Conservation (phyloP, 2,329 filamentous ascomycete genomes). For the Hymenoscyphus albidus region DNA sequence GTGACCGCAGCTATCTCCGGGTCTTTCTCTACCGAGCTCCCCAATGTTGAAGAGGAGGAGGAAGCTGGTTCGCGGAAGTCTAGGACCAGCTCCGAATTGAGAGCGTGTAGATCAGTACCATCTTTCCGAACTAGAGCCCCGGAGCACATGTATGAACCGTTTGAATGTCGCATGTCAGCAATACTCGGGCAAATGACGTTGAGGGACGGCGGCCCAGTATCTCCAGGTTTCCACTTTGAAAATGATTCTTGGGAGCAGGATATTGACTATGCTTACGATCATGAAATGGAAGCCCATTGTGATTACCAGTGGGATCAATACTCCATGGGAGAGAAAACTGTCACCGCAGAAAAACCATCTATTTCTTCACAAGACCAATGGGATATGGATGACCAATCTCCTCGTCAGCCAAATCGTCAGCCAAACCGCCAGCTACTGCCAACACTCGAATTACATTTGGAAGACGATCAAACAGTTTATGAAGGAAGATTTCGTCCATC, state of each 20-base stretch:
- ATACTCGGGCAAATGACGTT: constrained; percentile 14
- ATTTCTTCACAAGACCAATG: not conserved
- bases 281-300: constrained; percentile 63
- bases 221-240: constrained; percentile 20
- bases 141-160: constrained; percentile 37
- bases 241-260: constrained; percentile 60
- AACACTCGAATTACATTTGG: constrained; percentile 26
- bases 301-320: constrained; percentile 62
- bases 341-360: not conserved
- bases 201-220: constrained; percentile 13
- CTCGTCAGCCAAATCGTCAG: constrained; percentile 8
- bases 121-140: constrained; percentile 38
- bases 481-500: constrained; percentile 33
- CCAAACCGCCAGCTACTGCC: too few relatives aligned
- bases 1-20: constrained; percentile 33
- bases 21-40: constrained; percentile 39
- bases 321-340: constrained; percentile 43
- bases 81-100: constrained; percentile 29
- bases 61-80: constrained; percentile 32
- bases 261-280: constrained; percentile 68
- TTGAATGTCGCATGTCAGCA: constrained; percentile 20
- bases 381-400: constrained; percentile 30
- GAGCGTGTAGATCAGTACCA: constrained; percentile 32
- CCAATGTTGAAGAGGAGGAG: constrained; percentile 62
- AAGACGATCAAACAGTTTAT: constrained; percentile 25